Conservation (phyloP, 371 early-diverging fungal species). For the Fennellomyces sp. region DNA sequence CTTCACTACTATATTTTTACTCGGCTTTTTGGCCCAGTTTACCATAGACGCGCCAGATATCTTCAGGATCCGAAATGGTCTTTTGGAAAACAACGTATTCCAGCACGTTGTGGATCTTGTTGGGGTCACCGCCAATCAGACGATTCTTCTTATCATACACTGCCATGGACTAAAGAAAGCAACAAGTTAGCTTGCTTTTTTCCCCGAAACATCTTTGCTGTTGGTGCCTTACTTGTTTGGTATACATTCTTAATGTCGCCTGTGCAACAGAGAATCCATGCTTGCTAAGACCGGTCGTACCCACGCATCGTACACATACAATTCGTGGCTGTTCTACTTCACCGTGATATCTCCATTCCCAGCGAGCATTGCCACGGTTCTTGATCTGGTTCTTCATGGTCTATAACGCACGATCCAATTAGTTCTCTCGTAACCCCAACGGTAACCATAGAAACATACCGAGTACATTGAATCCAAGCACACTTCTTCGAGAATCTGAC, state of each 20-base stretch:
- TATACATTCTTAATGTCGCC: constrained; percentile 69
- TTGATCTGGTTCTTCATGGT: constrained; percentile 72
- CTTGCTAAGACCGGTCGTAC: constrained; percentile 45
- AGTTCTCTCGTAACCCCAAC: background rate
- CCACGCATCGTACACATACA: constrained; percentile 64
- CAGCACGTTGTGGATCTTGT: constrained; percentile 59
- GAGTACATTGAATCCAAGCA: constrained; percentile 68
- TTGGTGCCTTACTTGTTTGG: constrained; percentile 58
- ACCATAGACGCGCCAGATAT: constrained; percentile 75
- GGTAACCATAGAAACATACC: constrained; percentile 25
- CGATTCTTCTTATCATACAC: constrained; percentile 62
- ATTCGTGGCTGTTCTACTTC: constrained; percentile 62
- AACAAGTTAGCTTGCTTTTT: background rate
- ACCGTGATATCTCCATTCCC: constrained; percentile 70
- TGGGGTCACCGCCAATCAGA: constrained; percentile 58
- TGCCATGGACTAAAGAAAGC: constrained; percentile 53
- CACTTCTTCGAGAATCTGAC: constrained; percentile 58
- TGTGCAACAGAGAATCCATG: constrained; percentile 65
- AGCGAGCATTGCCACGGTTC: constrained; percentile 55
- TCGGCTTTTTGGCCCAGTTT: too few relatives aligned
- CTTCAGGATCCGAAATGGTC: constrained; percentile 62
- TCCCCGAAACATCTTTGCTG: background rate
- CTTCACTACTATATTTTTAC: too few relatives aligned
- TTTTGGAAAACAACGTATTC: constrained; percentile 79
- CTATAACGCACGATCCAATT: constrained; percentile 15